Base-by-base conservation (phyloP, 495 filamentous ascomycete species). In the Neurospora sp. region DNA sequence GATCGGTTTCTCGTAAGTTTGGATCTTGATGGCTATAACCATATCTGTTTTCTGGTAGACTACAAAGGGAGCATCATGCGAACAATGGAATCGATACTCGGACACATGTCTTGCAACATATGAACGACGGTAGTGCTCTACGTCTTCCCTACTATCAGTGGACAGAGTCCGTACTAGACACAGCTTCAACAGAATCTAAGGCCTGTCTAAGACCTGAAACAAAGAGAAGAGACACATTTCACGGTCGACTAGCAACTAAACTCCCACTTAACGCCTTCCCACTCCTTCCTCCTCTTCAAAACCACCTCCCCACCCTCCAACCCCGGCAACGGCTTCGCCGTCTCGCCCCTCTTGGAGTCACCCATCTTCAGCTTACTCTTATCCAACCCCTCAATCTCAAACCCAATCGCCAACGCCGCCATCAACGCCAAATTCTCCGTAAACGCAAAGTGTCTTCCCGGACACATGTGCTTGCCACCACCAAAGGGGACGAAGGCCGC, bases 401-500 rank as follows among this genome's bases (percentile, higher is more conserved):
- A 87, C 8, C 81, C 75, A 22, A 81, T 44, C 3, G 81, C 72
- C 38, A 86, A 42, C 35, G 80, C 77, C 3, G 77, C 78, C 40
- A 81, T 76, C 40, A 82, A 72, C 8, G 79, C 77, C 38, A 81
- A 59, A 48, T 82, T 82, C 74, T 85, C 84, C 8, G 79, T 79
- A 20, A 76, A 74, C 8, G 85, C 85, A 73, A 86, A 85, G 69
- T 79, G 74, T 8, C 83, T 73, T 0, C 85, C 85, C 1, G 85
- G 85, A 74, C 85, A 86, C 27, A 86, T 40, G 17, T 80, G 77
- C 69, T 73, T 76, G 8, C 85, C 85, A 5, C 84, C 85, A 16
- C 85, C 84, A 71, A 86, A 87, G 7, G 81, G 81, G 6, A 81
- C 73, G 44, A 79, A 82, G 0, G 80, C 78, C 20, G 48, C 40